Evolutionary conservation across 1,284 basidiomycete species (phyloP).

Genomic region (Puccinia horiana): DNA sequence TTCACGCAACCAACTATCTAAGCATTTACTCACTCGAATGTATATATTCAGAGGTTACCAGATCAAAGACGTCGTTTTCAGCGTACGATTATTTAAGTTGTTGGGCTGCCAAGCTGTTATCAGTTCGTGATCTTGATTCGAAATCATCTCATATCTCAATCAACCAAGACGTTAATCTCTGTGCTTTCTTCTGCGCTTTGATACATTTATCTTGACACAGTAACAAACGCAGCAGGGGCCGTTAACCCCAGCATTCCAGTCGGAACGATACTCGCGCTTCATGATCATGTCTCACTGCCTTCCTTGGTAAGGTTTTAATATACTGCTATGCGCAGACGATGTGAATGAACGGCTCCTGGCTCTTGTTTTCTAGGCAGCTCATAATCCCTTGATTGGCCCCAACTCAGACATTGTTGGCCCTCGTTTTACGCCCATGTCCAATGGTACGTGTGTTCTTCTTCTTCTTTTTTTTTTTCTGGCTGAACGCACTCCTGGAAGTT

Average conservation of each 20-base stretch:
- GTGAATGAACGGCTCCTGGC: background rate
- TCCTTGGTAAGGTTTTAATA: slow-evolving; percentile 63
- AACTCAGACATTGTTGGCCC: slow-evolving; percentile 64
- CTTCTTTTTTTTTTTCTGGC: slow-evolving; percentile 52
- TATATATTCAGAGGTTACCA: slow-evolving; percentile 28
- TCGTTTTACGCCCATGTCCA: slow-evolving; percentile 75
- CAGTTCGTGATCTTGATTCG: slow-evolving; percentile 67
- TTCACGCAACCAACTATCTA: background rate
- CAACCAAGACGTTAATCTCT: background rate
- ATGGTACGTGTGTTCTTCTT: slow-evolving; percentile 68
- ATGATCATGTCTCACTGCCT: slow-evolving; percentile 78
- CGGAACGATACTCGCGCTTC: slow-evolving; percentile 79
- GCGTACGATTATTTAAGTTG: slow-evolving; percentile 32
- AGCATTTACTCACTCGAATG: background rate
- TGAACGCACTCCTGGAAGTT: background rate
- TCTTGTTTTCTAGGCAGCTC: slow-evolving; percentile 59
- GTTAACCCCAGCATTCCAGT: slow-evolving; percentile 71
- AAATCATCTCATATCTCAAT: slow-evolving; percentile 58
- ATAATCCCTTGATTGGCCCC: slow-evolving; percentile 76
- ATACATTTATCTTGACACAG: slow-evolving; percentile 59
- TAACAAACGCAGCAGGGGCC: slow-evolving; percentile 80
- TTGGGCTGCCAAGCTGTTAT: slow-evolving; percentile 45
- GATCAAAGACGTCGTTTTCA: slow-evolving; percentile 40
- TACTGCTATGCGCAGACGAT: background rate
- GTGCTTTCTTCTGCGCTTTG: slow-evolving; percentile 4